Evolutionary conservation across 2,329 filamentous ascomycete species (phyloP).

Genomic region (Rasamsonia emersonii): DNA sequence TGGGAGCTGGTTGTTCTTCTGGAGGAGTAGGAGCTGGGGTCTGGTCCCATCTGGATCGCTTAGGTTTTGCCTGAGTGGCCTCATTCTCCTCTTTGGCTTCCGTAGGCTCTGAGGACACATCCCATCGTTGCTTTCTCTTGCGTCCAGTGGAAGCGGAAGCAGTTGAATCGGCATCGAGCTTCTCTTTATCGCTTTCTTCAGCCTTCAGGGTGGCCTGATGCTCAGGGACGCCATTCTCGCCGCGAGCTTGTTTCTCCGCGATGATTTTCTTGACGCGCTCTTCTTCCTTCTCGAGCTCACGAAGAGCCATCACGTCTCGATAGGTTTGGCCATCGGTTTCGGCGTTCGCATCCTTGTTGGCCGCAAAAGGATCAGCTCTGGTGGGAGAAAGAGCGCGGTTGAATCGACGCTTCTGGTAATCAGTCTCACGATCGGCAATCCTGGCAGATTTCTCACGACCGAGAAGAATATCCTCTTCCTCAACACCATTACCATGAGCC

Average conservation of each 20-base stretch:
- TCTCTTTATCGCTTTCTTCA: conserved; percentile 59
- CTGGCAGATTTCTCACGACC: conserved; percentile 82
- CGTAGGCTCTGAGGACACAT: conserved; percentile 56
- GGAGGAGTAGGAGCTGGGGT: conserved; percentile 53
- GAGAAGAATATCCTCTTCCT: conserved; percentile 83
- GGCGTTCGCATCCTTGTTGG: conserved; percentile 60
- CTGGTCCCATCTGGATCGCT: conserved; percentile 83
- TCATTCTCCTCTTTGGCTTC: conserved; percentile 44
- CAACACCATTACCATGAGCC: conserved; percentile 71
- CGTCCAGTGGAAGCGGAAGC: conserved; percentile 55
- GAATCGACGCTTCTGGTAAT: conserved; percentile 94
- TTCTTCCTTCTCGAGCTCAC: conserved; percentile 89
- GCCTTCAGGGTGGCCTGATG: conserved; percentile 67
- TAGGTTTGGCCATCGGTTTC: conserved; percentile 71
- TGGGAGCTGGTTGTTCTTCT: conserved; percentile 47
- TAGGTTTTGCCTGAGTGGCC: conserved; percentile 52
- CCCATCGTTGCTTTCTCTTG: conserved; percentile 94
- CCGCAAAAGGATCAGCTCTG: conserved; percentile 75
- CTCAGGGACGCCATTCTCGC: conserved; percentile 52
- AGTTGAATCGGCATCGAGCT: conserved; percentile 59
- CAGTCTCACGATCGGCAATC: conserved; percentile 87
- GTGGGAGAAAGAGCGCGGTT: conserved; percentile 76
- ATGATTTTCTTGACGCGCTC: conserved; percentile 75
- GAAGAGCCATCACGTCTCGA: conserved; percentile 79
- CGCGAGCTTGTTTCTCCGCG: conserved; percentile 60